phyloP scores from a whole-genome alignment of 2,329 filamentous ascomycete genomes.

The Chalaropsis ovoidea region DNA sequence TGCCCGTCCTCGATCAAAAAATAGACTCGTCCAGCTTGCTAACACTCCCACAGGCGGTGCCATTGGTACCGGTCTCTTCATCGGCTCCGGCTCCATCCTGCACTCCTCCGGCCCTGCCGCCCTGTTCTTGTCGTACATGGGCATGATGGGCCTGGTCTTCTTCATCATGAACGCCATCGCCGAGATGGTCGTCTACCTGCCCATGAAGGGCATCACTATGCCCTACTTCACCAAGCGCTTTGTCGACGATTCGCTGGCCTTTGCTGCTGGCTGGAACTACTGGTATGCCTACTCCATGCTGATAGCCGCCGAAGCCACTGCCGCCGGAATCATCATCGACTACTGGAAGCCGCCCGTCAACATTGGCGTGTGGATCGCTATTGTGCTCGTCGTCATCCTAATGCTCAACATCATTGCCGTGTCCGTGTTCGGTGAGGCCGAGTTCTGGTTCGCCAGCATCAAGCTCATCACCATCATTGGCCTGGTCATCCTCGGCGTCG shows the following conservation, averaged over 20 bases:
- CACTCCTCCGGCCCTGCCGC: slow-evolving; percentile 52
- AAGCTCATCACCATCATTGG: slow-evolving; percentile 51
- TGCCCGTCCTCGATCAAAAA: neutral
- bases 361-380: slow-evolving; percentile 49
- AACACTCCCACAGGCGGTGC: slow-evolving; percentile 35
- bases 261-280: slow-evolving; percentile 51
- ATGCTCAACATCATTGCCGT: slow-evolving; percentile 49
- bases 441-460: slow-evolving; percentile 52
- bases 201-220: slow-evolving; percentile 47
- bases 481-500: slow-evolving; percentile 46
- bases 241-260: slow-evolving; percentile 46
- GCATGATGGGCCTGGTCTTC: slow-evolving; percentile 46
- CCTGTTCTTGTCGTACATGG: slow-evolving; percentile 57
- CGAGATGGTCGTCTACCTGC: slow-evolving; percentile 47
- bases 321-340: slow-evolving; percentile 48
- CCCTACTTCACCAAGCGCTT: slow-evolving; percentile 48
- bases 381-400: slow-evolving; percentile 46
- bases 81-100: slow-evolving; percentile 50
- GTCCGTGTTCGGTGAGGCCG: slow-evolving; percentile 49
- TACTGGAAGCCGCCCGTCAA: slow-evolving; percentile 49
- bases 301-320: slow-evolving; percentile 48
- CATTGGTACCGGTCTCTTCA: slow-evolving; percentile 55
- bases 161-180: slow-evolving; percentile 45
- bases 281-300: slow-evolving; percentile 53
- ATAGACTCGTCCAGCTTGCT: neutral